phyloP scores from a whole-genome alignment of 352 stramenopile species.

The Globisporangium takayamanum region DNA sequence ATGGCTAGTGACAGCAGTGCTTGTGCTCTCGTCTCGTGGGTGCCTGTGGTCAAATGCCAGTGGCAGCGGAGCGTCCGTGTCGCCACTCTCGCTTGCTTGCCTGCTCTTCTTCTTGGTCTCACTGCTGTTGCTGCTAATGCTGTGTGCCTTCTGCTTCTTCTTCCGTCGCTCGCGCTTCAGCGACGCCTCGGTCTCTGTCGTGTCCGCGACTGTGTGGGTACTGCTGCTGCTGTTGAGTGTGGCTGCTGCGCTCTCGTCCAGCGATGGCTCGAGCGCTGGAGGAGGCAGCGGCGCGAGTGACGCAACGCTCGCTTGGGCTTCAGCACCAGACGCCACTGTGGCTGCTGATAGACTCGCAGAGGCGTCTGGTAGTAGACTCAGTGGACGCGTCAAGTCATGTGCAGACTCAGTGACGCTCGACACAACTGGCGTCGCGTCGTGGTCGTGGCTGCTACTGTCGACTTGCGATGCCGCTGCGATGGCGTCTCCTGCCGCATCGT shows the following conservation, averaged over 20 bases:
- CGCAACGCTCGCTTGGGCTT: too few relatives aligned
- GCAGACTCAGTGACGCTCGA: too few relatives aligned
- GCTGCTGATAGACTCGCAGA: too few relatives aligned
- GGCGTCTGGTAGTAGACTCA: too few relatives aligned
- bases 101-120: too few relatives aligned
- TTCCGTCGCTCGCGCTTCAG: slow-evolving; percentile 5
- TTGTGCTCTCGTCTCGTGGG: background rate
- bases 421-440: background rate
- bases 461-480: background rate
- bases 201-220: background rate
- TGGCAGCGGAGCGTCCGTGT: background rate
- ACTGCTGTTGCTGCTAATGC: slow-evolving; percentile 6
- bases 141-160: slow-evolving; percentile 8
- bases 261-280: background rate
- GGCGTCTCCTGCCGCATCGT: background rate
- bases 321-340: background rate
- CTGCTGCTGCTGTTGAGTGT: background rate
- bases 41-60: too few relatives aligned
- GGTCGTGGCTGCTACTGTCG: background rate
- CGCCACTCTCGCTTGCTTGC: background rate
- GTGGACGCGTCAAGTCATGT: too few relatives aligned
- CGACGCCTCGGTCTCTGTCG: background rate
- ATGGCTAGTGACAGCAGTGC: too few relatives aligned
- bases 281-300: background rate
- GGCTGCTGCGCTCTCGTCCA: background rate